Conservation (phyloP, 2,329 filamentous ascomycete species). For the Aureobasidium sp. region DNA sequence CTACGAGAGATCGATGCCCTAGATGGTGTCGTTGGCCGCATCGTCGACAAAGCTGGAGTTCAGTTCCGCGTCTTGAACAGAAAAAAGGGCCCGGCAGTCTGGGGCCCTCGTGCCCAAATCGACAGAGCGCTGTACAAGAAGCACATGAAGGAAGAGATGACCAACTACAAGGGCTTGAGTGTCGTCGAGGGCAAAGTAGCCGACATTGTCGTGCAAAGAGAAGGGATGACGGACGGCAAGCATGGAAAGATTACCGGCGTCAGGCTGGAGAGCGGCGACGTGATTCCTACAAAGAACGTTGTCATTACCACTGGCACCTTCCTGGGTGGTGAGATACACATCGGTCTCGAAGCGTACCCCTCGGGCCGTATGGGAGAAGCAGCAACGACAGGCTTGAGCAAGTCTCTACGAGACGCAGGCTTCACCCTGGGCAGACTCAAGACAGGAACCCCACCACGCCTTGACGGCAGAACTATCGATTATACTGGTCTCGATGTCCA, state of each 20-base stretch:
- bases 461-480: conserved; percentile 76
- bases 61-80: conserved; percentile 86
- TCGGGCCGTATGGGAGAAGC: conserved; percentile 90
- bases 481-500: conserved; percentile 65
- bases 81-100: conserved; percentile 88
- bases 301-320: conserved; percentile 97
- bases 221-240: conserved; percentile 39
- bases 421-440: conserved; percentile 86
- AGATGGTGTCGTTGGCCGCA: conserved; percentile 77
- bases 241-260: conserved; percentile 76
- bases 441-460: conserved; percentile 86
- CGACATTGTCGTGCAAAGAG: conserved; percentile 71
- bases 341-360: conserved; percentile 71
- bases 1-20: conserved; percentile 90
- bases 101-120: conserved; percentile 94
- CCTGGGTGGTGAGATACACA: conserved; percentile 90
- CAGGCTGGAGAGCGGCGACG: conserved; percentile 74
- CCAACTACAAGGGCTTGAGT: conserved; percentile 66
- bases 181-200: conserved; percentile 82
- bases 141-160: conserved; percentile 82
- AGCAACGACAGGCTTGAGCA: conserved; percentile 85
- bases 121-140: conserved; percentile 82
- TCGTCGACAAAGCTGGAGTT: conserved; percentile 90
- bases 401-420: conserved; percentile 78
- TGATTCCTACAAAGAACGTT: conserved; percentile 71